phyloP scores from a whole-genome alignment of 2,329 filamentous ascomycete genomes.

The Alternaria sp. region DNA sequence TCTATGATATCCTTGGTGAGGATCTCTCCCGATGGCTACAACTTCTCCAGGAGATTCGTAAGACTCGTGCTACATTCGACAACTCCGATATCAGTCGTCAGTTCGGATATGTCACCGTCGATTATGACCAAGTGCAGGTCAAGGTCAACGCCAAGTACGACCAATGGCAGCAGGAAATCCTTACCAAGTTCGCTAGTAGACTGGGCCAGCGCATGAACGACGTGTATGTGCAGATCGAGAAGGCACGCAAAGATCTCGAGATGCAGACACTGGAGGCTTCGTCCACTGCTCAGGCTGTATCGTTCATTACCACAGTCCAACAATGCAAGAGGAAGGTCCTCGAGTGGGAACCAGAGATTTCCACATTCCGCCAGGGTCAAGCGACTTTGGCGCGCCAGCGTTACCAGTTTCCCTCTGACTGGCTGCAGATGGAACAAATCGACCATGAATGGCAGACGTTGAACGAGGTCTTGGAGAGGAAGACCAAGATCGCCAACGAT shows the following conservation, averaged over 20 bases:
- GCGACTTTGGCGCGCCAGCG: slow-evolving; percentile 89
- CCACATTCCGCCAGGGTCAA: slow-evolving; percentile 94
- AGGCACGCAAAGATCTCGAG: slow-evolving; percentile 88
- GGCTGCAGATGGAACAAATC: slow-evolving; percentile 95
- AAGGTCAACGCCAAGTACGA: slow-evolving; percentile 99
- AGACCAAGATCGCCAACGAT: slow-evolving; percentile 94
- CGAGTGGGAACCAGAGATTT: slow-evolving; percentile 93
- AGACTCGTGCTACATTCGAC: slow-evolving; percentile 94
- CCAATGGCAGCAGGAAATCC: slow-evolving; percentile 98
- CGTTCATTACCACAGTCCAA: slow-evolving; percentile 98
- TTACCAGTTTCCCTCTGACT: slow-evolving; percentile 92
- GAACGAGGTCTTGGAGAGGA: slow-evolving; percentile 89
- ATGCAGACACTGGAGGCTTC: slow-evolving; percentile 90
- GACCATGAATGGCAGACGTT: slow-evolving; percentile 95
- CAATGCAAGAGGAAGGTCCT: slow-evolving; percentile 94
- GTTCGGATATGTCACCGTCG: slow-evolving; percentile 93
- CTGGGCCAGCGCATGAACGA: slow-evolving; percentile 92
- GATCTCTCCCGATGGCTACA: slow-evolving; percentile 93
- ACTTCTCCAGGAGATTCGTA: slow-evolving; percentile 94
- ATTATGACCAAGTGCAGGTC: slow-evolving; percentile 98
- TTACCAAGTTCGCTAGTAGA: slow-evolving; percentile 89
- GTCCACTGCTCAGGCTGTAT: slow-evolving; percentile 95
- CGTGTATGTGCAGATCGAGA: slow-evolving; percentile 89
- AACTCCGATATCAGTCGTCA: slow-evolving; percentile 92
- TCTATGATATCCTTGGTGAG: slow-evolving; percentile 90